phyloP scores from a whole-genome alignment of 139 green algal genomes.

The Picochlorum costavermella region DNA sequence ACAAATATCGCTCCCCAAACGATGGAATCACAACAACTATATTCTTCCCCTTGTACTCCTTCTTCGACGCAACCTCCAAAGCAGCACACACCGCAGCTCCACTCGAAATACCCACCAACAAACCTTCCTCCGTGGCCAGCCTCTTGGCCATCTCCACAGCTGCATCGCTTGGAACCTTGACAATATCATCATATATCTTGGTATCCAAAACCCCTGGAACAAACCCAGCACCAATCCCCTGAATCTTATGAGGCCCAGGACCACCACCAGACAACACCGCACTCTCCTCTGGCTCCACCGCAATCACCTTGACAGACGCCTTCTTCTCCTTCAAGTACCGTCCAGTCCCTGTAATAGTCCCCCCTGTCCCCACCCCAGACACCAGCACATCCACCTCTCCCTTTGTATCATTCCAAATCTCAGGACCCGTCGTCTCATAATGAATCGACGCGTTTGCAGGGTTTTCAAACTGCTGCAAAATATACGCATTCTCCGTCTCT shows the following conservation, averaged over 20 bases:
- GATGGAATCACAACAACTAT: conserved; percentile 29
- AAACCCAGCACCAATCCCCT: conserved; percentile 81
- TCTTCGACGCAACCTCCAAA: conserved; percentile 39
- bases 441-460: conserved; percentile 79
- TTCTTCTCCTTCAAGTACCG: conserved; percentile 73
- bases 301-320: conserved; percentile 51
- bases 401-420: conserved; percentile 82
- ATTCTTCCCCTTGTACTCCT: conserved; percentile 41
- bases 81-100: conserved; percentile 41
- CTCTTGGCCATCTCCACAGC: conserved; percentile 50
- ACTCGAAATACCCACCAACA: conserved; percentile 60
- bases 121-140: conserved; percentile 59
- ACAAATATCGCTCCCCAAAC: conserved; percentile 57
- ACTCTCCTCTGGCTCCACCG: conserved; percentile 74
- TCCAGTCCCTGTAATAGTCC: conserved; percentile 77
- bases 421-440: conserved; percentile 85
- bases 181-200: conserved; percentile 75
- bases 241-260: conserved; percentile 87
- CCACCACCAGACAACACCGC: conserved; percentile 52
- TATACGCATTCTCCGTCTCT: conserved; percentile 65
- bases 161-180: conserved; percentile 64
- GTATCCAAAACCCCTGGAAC: conserved; percentile 90
- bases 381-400: conserved; percentile 87
- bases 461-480: conserved; percentile 99
- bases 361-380: conserved; percentile 77